Evolutionary conservation across 805 yeast species (phyloP).

Genomic region (Diddensiella caesifluorescens): DNA sequence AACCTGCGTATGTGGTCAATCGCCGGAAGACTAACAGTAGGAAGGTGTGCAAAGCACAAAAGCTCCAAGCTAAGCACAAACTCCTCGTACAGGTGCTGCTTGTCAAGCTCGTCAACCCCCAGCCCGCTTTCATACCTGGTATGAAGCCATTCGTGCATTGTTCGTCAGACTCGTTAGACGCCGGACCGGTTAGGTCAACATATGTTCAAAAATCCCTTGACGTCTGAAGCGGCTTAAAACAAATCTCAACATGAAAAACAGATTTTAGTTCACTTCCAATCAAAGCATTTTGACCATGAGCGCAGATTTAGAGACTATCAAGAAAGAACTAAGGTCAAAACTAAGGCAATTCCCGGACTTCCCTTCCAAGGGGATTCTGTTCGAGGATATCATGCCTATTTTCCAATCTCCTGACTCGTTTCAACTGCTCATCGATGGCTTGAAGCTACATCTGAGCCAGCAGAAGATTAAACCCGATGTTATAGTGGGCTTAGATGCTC

Average conservation of each 20-base stretch:
- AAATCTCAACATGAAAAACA: too few relatives aligned
- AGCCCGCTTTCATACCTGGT: conserved; percentile 2
- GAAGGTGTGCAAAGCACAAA: conserved; percentile 2
- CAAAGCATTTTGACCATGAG: conserved; percentile 3
- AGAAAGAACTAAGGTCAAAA: conserved; percentile 23
- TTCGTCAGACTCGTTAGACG: not conserved
- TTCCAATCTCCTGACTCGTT: conserved; percentile 78
- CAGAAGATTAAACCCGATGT: conserved; percentile 66
- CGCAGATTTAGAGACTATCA: conserved; percentile 20
- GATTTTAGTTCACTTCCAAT: too few relatives aligned
- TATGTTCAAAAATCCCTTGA: too few relatives aligned
- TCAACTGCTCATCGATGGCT: conserved; percentile 74
- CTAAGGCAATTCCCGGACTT: conserved; percentile 80
- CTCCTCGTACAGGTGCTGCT: conserved; percentile 2
- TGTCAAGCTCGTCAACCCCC: conserved; percentile 10
- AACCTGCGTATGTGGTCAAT: conserved; percentile 4
- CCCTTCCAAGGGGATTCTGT: conserved; percentile 86
- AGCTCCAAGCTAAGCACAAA: conserved; percentile 7
- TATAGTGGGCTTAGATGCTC: conserved; percentile 89
- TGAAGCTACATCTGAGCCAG: conserved; percentile 64
- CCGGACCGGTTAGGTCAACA: too few relatives aligned
- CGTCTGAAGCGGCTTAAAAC: too few relatives aligned
- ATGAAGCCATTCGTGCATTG: conserved; percentile 9
- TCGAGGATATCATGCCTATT: conserved; percentile 95
- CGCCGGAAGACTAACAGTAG: conserved; percentile 6